Conservation (phyloP, 179 eudicot species). For the Beta corolliflora region DNA sequence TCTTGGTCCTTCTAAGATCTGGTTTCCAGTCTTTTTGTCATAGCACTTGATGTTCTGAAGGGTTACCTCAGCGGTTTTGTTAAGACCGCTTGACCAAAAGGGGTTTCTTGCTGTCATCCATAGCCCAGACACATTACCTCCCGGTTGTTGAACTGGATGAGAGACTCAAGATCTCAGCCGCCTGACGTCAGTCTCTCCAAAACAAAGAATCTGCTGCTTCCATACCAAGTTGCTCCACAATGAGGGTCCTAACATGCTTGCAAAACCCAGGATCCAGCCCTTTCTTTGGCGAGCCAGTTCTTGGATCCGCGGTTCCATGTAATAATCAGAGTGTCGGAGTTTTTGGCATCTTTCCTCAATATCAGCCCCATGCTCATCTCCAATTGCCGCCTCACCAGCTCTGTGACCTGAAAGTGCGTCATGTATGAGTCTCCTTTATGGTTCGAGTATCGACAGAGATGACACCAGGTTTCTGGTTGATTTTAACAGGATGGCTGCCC, state of each 20-base stretch:
- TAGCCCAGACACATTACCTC: conserved; percentile 83
- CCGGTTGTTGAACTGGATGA: conserved; percentile 71
- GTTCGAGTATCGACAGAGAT: conserved; percentile 41
- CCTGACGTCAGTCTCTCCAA: conserved; percentile 90
- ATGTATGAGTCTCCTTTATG: conserved; percentile 71
- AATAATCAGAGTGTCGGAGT: conserved; percentile 83
- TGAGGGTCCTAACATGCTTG: conserved; percentile 67
- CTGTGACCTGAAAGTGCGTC: conserved; percentile 69
- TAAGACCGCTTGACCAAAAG: conserved; percentile 93
- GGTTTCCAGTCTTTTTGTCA: conserved; percentile 71
- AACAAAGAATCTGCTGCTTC: conserved; percentile 82
- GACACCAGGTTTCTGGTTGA: conserved; percentile 46
- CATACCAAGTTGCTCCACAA: conserved; percentile 77
- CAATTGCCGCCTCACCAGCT: conserved; percentile 95
- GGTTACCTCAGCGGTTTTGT: conserved; percentile 85
- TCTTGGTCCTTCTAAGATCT: conserved; percentile 64
- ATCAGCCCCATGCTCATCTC: conserved; percentile 88
- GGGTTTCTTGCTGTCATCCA: conserved; percentile 88
- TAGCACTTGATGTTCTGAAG: conserved; percentile 75
- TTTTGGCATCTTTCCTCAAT: conserved; percentile 91
- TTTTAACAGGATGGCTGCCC: conserved; percentile 39
- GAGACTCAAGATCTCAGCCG: conserved; percentile 83
- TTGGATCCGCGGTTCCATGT: conserved; percentile 83
- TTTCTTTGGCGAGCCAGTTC: conserved; percentile 92
- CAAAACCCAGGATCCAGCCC: conserved; percentile 84